Evolutionary conservation across 257 asterid genomes (phyloP).

Genomic region (Cruciata laevipes): DNA sequence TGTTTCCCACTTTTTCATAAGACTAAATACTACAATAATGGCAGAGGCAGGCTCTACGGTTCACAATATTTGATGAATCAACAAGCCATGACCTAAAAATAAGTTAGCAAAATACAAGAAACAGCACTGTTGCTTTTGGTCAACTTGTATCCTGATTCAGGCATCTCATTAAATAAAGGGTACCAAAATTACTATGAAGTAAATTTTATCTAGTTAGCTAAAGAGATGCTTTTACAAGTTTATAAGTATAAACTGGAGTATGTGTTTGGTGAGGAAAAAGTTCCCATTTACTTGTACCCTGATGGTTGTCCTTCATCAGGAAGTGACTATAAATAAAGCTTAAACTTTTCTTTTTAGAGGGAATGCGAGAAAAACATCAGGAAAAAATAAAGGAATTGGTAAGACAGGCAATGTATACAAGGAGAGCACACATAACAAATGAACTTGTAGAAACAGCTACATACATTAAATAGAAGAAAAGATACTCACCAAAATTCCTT

Average conservation of each 20-base stretch:
- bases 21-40: neutral
- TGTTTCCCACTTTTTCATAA: neutral
- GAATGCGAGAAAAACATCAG: neutral
- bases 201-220: too few species aligned
- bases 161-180: too few species aligned
- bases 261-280: too few species aligned
- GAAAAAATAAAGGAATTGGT: neutral
- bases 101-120: neutral
- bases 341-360: neutral
- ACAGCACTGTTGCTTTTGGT: too few species aligned
- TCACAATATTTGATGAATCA: neutral
- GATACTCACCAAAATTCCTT: slow-evolving; percentile 38
- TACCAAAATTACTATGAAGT: too few species aligned
- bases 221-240: too few species aligned
- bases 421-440: neutral
- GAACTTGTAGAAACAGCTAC: neutral
- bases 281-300: neutral
- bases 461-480: neutral
- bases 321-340: neutral
- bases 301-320: neutral
- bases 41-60: neutral
- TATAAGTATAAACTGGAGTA: too few species aligned
- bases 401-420: neutral
- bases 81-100: neutral
- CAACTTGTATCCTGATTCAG: too few species aligned